Conservation (phyloP, 2,329 filamentous ascomycete genomes). For the Fusarium napiforme region DNA sequence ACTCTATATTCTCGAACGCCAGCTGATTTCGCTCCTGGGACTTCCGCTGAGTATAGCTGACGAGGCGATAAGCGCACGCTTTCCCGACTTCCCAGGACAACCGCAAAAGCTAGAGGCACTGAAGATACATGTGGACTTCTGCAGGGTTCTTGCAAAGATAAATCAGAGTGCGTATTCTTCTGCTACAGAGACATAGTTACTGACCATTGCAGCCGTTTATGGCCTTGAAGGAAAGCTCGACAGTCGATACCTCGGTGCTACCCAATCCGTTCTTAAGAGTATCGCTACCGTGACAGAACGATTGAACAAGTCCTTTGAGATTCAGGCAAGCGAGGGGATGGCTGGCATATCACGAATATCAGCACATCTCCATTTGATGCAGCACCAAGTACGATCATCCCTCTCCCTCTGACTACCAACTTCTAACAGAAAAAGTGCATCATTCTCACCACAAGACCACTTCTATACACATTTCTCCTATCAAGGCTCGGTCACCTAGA, state of each 20-base stretch:
- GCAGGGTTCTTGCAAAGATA: conserved; percentile 31
- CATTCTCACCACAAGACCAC: conserved; percentile 32
- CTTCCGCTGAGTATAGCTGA: conserved; percentile 32
- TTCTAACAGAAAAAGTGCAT: conserved; percentile 25
- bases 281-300: conserved; percentile 32
- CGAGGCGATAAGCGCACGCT: conserved; percentile 28
- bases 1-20: conserved; percentile 32
- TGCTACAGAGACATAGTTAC: fast-evolving
- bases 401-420: fast-evolving
- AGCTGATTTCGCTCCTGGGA: conserved; percentile 32
- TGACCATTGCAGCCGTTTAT: conserved; percentile 30
- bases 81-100: conserved; percentile 18
- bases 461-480: conserved; percentile 36
- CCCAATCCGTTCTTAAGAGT: conserved; percentile 32
- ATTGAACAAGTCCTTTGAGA: conserved; percentile 32
- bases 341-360: conserved; percentile 29
- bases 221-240: conserved; percentile 40
- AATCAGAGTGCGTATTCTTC: conserved; percentile 24
- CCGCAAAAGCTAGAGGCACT: conserved; percentile 18
- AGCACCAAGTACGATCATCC: conserved; percentile 27
- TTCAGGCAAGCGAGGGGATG: conserved; percentile 25
- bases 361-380: conserved; percentile 35
- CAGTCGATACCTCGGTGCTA: conserved; percentile 35
- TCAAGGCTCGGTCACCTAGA: conserved; percentile 34
- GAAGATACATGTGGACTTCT: conserved; percentile 30